Base-by-base conservation (phyloP, 176 grass and related monocot genomes). In the Hsuehochloa calcarea region DNA sequence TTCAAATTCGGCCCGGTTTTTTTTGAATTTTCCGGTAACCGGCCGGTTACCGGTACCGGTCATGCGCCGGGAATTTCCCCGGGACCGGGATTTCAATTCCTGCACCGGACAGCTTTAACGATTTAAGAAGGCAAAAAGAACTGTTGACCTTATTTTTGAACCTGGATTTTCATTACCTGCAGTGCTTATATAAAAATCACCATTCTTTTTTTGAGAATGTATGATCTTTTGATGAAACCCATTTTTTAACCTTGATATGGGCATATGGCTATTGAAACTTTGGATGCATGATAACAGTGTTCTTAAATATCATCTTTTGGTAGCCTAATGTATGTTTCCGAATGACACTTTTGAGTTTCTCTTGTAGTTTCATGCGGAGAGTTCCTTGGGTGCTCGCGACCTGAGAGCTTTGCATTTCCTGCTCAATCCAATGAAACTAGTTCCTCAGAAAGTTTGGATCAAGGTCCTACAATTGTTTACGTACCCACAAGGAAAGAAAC, bases 401-500 rank as follows among this genome's bases (percentile, higher is more conserved):
- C 77, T 49, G 66, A 87, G 86, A 94, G 22, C 75, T 79, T 70
- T 25, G 47, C 79, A 67, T 56, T 54, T 58, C 80, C 67, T 83
- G 25, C 63, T 20, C 61, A 76, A 80, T 88, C 51, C 68, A 52
- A 79, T 72, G 59, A 71, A 88, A 78, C 54, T 76, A 88, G 54
- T 81, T 90, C 43, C 52, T 90, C 87, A 64, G 46, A 46, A 81
- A 79, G 52, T 93, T 79, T 91, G 29, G 82, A 93, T 81, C 81
- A 80, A 79, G 93, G 95, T 77, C 89, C 93, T 90, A 98, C 95
- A 45, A 95, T 98, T 90, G 61, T 98, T 70, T 95, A 98, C 77
- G 89, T 98, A 23, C 95, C 95, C 68, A 98, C 95, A 22, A 95
- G 95, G 85, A 93, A 92, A 90, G 82, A 93, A 82, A 93, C 95